A percentile compares a stretch with the other conserved stretches of the same genome.
Evolutionary conservation across 495 filamentous ascomycete species (phyloP).

Genomic region (Penicillium atrosanguineum): DNA sequence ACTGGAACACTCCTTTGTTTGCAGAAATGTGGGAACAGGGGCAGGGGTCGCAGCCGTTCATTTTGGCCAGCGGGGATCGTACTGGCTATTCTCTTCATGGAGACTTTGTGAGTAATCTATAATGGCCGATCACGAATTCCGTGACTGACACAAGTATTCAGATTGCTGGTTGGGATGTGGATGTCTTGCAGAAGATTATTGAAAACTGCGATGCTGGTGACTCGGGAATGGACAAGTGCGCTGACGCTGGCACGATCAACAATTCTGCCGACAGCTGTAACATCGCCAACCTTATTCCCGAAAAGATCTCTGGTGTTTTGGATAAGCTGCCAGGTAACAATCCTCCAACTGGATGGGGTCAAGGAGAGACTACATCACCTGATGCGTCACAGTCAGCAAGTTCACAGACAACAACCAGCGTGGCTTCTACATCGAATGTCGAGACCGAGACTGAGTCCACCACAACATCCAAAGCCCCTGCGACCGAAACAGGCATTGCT

Average conservation of each 20-base stretch:
- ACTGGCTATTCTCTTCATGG: slow-evolving; percentile 28
- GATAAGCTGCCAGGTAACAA: slow-evolving; percentile 45
- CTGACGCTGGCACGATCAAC: slow-evolving; percentile 26
- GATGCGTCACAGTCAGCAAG: background rate
- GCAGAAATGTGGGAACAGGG: slow-evolving; percentile 37
- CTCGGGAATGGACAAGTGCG: slow-evolving; percentile 54
- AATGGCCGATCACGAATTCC: background rate
- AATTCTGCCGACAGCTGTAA: slow-evolving; percentile 41
- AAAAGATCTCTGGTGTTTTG: slow-evolving; percentile 38
- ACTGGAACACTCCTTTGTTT: slow-evolving; percentile 59
- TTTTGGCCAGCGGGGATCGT: slow-evolving; percentile 42
- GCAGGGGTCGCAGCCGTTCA: slow-evolving; percentile 36
- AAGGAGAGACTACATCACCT: background rate
- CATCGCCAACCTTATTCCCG: slow-evolving; percentile 38
- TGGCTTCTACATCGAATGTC: background rate
- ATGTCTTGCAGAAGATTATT: slow-evolving; percentile 58
- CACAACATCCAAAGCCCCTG: background rate
- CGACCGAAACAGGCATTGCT: background rate
- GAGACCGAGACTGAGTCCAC: background rate
- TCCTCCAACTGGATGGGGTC: slow-evolving; percentile 22
- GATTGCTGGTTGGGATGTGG: slow-evolving; percentile 67
- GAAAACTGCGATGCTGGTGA: slow-evolving; percentile 54
- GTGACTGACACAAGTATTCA: background rate
- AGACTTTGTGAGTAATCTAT: slow-evolving; percentile 19
- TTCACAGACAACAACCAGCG: background rate